phyloP scores from a whole-genome alignment of 2,329 filamentous ascomycete genomes.

The Alternaria gaisen region DNA sequence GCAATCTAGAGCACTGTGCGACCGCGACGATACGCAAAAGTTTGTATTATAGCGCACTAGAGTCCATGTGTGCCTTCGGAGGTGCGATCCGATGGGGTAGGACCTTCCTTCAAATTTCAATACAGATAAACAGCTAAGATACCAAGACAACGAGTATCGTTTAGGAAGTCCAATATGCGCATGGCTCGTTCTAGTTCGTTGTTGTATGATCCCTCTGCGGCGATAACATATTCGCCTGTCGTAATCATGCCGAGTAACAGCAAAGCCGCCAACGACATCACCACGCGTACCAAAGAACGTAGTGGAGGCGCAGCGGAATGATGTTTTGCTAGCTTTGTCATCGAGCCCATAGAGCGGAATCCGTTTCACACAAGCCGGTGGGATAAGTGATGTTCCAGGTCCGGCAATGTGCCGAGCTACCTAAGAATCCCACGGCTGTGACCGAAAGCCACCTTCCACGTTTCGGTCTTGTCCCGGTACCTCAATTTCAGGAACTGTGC shows the following conservation, averaged over 20 bases:
- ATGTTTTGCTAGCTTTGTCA: slow-evolving; percentile 1
- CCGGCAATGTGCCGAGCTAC: slow-evolving; percentile 1
- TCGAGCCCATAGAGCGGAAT: neutral
- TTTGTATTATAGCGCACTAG: neutral
- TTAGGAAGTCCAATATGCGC: neutral
- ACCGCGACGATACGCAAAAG: neutral
- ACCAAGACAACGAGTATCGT: slow-evolving; percentile 4
- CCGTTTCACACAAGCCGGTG: neutral
- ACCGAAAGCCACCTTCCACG: slow-evolving; percentile 10
- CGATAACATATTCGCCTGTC: neutral
- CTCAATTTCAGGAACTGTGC: slow-evolving; percentile 9
- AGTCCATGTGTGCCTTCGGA: slow-evolving; percentile 6
- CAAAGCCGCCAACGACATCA: neutral
- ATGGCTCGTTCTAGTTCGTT: neutral
- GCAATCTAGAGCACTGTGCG: neutral
- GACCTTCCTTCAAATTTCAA: slow-evolving; percentile 2
- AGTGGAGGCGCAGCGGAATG: neutral
- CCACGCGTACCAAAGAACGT: neutral
- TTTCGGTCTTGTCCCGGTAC: slow-evolving; percentile 8
- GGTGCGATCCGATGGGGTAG: neutral
- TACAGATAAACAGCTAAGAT: neutral
- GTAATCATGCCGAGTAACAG: neutral
- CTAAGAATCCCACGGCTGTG: neutral
- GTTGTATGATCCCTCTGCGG: neutral
- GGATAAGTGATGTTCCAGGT: slow-evolving; percentile 3